These are phyloP conservation scores for Pisolithus sp. DNA, from an alignment of 768 basidiomycete species.

Conservation along the genomic window DNA sequence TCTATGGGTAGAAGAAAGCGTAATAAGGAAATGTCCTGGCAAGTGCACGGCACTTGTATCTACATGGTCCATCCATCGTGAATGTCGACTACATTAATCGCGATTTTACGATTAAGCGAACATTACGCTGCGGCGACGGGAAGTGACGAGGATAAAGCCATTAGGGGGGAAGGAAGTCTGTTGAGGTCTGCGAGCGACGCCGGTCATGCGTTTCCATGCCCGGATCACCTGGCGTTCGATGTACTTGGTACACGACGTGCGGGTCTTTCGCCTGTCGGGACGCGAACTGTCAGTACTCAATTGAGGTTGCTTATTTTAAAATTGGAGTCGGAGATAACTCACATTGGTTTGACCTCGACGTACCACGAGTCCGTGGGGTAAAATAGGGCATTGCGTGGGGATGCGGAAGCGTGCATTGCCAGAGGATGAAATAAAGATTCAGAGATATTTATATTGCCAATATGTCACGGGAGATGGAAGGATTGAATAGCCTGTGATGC, in stretches of 20 bases:
- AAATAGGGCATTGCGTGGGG: conserved; percentile 8
- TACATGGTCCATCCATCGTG: neutral
- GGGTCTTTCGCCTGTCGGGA: conserved; percentile 15
- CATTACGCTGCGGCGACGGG: conserved; percentile 46
- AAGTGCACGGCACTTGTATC: conserved; percentile 14
- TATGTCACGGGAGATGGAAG: conserved; percentile 22
- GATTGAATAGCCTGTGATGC: conserved; percentile 17
- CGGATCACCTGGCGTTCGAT: conserved; percentile 54
- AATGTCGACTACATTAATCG: too few species aligned
- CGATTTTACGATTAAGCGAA: conserved; percentile 20
- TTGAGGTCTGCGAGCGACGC: conserved; percentile 43
- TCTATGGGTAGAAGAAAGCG: conserved; percentile 3
- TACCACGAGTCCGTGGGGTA: conserved; percentile 21
- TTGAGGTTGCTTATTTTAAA: neutral
- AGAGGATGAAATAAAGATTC: neutral
- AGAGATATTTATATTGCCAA: neutral
- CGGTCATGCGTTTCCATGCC: conserved; percentile 58
- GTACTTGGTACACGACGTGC: conserved; percentile 35
- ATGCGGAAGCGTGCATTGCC: neutral
- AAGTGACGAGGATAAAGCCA: conserved; percentile 58
- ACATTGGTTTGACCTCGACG: conserved; percentile 21
- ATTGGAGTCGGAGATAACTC: neutral
- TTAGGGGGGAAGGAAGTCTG: conserved; percentile 49
- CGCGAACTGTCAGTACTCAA: neutral
- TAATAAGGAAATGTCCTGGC: neutral